Conservation (phyloP, 805 yeast genomes). For the Suhomyces canberraensis region DNA sequence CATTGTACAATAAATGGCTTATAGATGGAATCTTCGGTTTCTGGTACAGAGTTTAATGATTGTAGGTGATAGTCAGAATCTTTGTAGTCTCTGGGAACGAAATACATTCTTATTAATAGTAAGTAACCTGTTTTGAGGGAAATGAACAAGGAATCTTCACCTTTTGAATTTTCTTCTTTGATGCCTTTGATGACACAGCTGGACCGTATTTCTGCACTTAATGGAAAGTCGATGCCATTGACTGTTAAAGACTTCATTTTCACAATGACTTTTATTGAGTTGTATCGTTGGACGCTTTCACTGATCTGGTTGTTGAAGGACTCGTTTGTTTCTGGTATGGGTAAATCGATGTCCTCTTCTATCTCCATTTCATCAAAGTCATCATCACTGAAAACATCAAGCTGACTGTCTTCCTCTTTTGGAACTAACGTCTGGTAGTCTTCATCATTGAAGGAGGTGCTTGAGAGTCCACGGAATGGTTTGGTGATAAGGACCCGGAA, state of each 20-base stretch:
- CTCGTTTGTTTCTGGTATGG: constrained; percentile 4
- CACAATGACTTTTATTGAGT: constrained; percentile 25
- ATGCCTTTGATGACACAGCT: constrained; percentile 26
- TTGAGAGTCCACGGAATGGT: constrained; percentile 31
- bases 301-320: not conserved
- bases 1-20: constrained; percentile 49
- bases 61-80: constrained; percentile 21
- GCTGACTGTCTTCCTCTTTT: constrained; percentile 34
- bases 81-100: constrained; percentile 27
- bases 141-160: constrained; percentile 39
- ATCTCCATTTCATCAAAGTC: constrained; percentile 29
- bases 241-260: constrained; percentile 31
- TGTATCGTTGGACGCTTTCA: not conserved
- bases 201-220: constrained; percentile 31
- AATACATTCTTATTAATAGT: constrained; percentile 37
- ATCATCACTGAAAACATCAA: constrained; percentile 36
- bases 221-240: constrained; percentile 26
- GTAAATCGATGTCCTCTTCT: no score
- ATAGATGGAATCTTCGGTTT: constrained; percentile 19
- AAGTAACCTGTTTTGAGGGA: constrained; percentile 40
- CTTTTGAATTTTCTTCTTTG: constrained; percentile 10
- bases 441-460: constrained; percentile 36
- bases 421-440: constrained; percentile 32
- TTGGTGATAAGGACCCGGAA: constrained; percentile 32
- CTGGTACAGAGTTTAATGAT: constrained; percentile 6